Evolutionary conservation across 148 eudicot species (phyloP), one percentile per base, ranked within the genome.

Genomic region (Cornus controversa): DNA sequence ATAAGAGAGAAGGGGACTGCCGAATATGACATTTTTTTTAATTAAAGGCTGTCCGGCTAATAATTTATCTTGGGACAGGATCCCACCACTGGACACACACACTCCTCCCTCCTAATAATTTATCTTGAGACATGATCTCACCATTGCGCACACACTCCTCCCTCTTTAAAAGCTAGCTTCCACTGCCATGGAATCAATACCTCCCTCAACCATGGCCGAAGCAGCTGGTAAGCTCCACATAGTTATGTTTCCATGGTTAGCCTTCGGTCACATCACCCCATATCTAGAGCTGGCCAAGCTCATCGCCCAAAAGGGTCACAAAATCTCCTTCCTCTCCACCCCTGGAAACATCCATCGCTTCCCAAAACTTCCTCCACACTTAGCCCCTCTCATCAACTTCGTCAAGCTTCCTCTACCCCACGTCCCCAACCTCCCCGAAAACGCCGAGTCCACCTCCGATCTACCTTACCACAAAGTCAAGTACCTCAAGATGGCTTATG

Each of bases 191-290:
- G 50, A 45, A 10, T 45, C 13, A 1, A 45, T 7, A 8, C 11
- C 50, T 45, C 50, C 50, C 13, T 16, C 62, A 54, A 10, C 62
- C 62, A 54, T 54, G 62, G 20, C 62, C 62, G 20, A 58, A 57
- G 37, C 68, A 57, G 37, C 68, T 73, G 28, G 15, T 36, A 72
- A 66, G 34, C 37, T 82, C 29, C 85, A 82, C 76, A 54, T 82
- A 47, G 85, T 50, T 0, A 78, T 82, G 81, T 75, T 82, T 76
- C 84, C 84, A 62, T 82, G 84, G 84, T 78, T 82, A 20, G 85
- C 85, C 42, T 78, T 82, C 25, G 85, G 85, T 6, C 85, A 82
- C 63, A 78, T 82, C 22, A 78, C 74, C 15, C 81, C 84, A 77
- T 82, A 23, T 70, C 40, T 82, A 3, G 71, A 78, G 22, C 40